A percentile compares a stretch with the other conserved stretches of the same genome.
Conservation (phyloP, 495 filamentous ascomycete genomes). For the Annulohypoxylon maeteangense region DNA sequence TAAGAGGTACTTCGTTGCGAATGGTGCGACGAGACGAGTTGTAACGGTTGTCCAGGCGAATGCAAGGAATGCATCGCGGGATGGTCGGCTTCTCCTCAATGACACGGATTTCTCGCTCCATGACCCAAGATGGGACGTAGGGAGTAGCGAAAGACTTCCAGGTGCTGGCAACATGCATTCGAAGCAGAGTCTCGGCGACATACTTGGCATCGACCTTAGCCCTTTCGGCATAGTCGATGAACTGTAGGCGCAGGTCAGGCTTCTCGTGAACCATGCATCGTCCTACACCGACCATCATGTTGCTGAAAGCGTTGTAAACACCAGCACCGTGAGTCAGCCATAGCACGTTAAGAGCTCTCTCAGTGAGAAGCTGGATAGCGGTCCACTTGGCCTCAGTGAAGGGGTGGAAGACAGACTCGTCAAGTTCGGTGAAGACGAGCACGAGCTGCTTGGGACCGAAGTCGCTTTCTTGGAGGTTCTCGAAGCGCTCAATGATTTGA, state of each 20-base stretch:
- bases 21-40: slow-evolving; percentile 9
- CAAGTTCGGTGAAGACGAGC: not conserved
- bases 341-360: slow-evolving; percentile 45
- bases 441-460: slow-evolving; percentile 1
- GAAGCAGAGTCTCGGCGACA: slow-evolving; percentile 4
- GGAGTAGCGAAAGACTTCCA: slow-evolving; percentile 16
- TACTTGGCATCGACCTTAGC: not conserved
- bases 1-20: slow-evolving; percentile 1
- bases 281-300: slow-evolving; percentile 42
- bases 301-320: slow-evolving; percentile 48
- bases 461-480: not conserved
- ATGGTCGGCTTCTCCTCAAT: not conserved
- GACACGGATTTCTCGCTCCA: slow-evolving; percentile 20
- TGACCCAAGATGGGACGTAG: slow-evolving; percentile 5
- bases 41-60: not conserved
- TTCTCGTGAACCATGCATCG: slow-evolving; percentile 19
- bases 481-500: slow-evolving; percentile 1
- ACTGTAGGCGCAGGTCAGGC: slow-evolving; percentile 16
- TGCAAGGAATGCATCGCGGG: slow-evolving; percentile 10
- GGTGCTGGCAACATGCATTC: slow-evolving; percentile 15
- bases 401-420: slow-evolving; percentile 17
- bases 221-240: slow-evolving; percentile 3
- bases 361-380: slow-evolving; percentile 5
- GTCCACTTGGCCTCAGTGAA: slow-evolving; percentile 8
- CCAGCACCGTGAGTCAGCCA: slow-evolving; percentile 53